Evolutionary conservation across 495 filamentous ascomycete genomes (phyloP), one percentile per base, ranked within the genome.

Genomic region (Umbilicaria muhlenbergii): DNA sequence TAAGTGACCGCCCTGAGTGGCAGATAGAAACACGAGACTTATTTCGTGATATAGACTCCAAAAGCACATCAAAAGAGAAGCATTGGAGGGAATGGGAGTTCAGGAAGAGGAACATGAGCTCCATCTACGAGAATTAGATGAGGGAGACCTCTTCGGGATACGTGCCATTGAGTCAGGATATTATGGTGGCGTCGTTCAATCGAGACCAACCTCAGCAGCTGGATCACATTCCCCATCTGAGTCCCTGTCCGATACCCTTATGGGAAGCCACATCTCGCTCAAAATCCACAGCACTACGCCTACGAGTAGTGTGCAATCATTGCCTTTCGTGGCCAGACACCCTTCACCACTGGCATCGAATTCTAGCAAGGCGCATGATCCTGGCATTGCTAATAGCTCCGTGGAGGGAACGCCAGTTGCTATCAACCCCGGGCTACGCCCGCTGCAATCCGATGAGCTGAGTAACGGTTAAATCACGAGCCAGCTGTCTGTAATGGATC

Each of bases 101-200:
- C 15, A 35, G 11, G 19, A 46, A 14, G 44, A 46, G 21, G 24
- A 19, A 34, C 24, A 34, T 14, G 44, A 46, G 34, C 44, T 46
- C 5, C 39, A 46, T 38, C 8, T 18, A 34, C 36, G 44, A 11
- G 44, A 41, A 14, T 28, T 38, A 16, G 44, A 46, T 17, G 44
- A 41, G 11, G 44, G 44, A 14, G 44, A 46, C 35, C 28, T 46
- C 13, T 46, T 46, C 35, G 44, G 44, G 2, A 32, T 46, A 28
- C 19, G 44, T 5, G 44, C 44, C 13, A 46, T 46, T n/a, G 24
- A 46, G 32, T 46, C 44, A 4, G 44, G 44, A 6, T 46, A 41
- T 12, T 46, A 33, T 21, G 44, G 44, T 17, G 44, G 44, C 8
- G 44, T 46, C 11, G 44, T 37, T 7, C 44, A 46, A 34, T 46